These are phyloP conservation scores for Coemansia sp. DNA, from an alignment of 192 early-diverging fungal genomes.

Conservation along the genomic window DNA sequence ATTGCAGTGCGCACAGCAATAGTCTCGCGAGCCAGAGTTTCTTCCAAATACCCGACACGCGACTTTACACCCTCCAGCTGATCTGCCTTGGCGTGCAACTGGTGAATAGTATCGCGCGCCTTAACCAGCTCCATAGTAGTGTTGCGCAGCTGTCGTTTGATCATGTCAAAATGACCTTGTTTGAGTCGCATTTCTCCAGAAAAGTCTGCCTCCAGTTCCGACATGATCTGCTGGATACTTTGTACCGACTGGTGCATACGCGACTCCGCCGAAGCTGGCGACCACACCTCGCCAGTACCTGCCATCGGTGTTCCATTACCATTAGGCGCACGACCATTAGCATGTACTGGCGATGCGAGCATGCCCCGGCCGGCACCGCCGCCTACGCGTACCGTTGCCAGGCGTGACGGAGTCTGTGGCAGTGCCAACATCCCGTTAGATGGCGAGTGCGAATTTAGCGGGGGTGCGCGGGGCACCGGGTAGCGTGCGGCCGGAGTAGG, in stretches of 20 bases:
- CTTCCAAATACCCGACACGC: slow-evolving; percentile 62
- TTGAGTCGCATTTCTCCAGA: slow-evolving; percentile 59
- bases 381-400: slow-evolving; percentile 17
- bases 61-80: slow-evolving; percentile 61
- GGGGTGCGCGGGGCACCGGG: not conserved
- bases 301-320: not conserved
- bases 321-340: not conserved
- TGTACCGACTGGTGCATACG: slow-evolving; percentile 51
- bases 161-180: slow-evolving; percentile 57
- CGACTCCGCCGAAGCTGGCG: slow-evolving; percentile 35
- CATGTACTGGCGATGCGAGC: slow-evolving; percentile 17
- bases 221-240: slow-evolving; percentile 66
- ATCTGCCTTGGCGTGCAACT: slow-evolving; percentile 52
- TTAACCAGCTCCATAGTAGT: slow-evolving; percentile 59
- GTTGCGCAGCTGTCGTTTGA: slow-evolving; percentile 57
- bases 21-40: slow-evolving; percentile 55
- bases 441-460: not conserved
- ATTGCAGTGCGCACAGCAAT: slow-evolving; percentile 43
- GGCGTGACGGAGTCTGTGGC: slow-evolving; percentile 35
- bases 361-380: slow-evolving; percentile 13
- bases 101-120: slow-evolving; percentile 55
- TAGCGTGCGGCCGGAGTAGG: slow-evolving; percentile 1
- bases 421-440: slow-evolving; percentile 4
- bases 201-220: slow-evolving; percentile 70
- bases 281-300: slow-evolving; percentile 19